These are phyloP conservation scores for Phytopythium boreale DNA, from an alignment of 352 stramenopile species.

Conservation along the genomic window DNA sequence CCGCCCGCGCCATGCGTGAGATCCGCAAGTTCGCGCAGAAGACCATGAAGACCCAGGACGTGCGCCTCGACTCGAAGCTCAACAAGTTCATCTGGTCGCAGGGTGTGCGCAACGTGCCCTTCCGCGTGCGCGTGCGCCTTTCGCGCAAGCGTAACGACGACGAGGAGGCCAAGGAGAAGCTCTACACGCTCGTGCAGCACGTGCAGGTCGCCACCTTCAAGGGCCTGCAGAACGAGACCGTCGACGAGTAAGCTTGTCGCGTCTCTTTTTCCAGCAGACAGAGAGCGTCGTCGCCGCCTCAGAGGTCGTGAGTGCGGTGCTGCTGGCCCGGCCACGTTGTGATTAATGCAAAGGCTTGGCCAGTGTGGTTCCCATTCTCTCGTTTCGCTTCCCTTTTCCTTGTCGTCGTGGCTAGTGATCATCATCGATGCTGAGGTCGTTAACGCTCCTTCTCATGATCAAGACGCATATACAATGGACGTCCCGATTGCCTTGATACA, in stretches of 20 bases:
- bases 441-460: too few relatives aligned
- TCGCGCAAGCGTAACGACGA: conserved; percentile 99
- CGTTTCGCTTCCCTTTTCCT: not conserved
- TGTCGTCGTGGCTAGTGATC: not conserved
- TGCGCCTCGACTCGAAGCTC: conserved; percentile 94
- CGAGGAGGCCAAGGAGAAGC: conserved; percentile 98
- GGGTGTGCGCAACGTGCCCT: conserved; percentile 98
- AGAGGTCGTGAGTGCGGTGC: not conserved
- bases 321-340: not conserved
- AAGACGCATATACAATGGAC: too few relatives aligned
- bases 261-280: not conserved
- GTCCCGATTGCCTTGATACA: too few relatives aligned
- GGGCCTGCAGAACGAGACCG: conserved; percentile 95
- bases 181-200: conserved; percentile 98
- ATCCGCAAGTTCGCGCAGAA: conserved; percentile 98
- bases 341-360: conserved; percentile 9
- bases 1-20: conserved; percentile 95
- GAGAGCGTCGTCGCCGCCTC: not conserved
- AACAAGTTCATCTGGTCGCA: conserved; percentile 99
- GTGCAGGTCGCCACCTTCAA: conserved; percentile 96
- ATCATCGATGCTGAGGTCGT: too few relatives aligned
- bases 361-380: conserved; percentile 5
- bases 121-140: conserved; percentile 96
- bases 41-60: conserved; percentile 97
- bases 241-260: conserved; percentile 83